Conservation (phyloP, 2,329 filamentous ascomycete species). For the Arthrinium phaeospermum region DNA sequence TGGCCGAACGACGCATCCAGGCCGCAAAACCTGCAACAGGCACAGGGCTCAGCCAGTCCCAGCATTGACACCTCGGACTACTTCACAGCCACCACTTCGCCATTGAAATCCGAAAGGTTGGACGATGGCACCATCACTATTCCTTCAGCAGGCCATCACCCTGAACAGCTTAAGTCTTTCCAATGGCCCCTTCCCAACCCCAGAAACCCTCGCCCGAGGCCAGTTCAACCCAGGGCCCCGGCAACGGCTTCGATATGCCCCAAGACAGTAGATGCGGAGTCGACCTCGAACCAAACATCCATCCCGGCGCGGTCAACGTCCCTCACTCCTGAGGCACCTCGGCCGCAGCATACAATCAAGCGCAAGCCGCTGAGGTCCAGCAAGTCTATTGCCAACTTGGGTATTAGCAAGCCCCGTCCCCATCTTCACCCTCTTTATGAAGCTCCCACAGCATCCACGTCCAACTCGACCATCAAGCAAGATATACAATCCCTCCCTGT, state of each 20-base stretch:
- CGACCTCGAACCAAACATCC: conserved; percentile 25
- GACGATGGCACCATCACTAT: conserved; percentile 36
- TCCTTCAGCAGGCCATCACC: conserved; percentile 25
- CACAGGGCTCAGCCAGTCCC: conserved; percentile 13
- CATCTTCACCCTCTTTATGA: conserved; percentile 26
- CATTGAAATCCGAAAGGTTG: conserved; percentile 20
- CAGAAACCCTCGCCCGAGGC: conserved; percentile 24
- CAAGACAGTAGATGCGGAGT: conserved; percentile 34
- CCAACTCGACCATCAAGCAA: conserved; percentile 20
- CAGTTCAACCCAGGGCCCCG: conserved; percentile 26
- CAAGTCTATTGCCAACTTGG: conserved; percentile 33
- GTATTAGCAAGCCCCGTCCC: conserved; percentile 28
- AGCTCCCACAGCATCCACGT: conserved; percentile 18
- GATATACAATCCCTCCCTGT: conserved; percentile 30
- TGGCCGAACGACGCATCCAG: conserved; percentile 41
- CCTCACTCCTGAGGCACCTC: conserved; percentile 33
- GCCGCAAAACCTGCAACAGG: conserved; percentile 17
- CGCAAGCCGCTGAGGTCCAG: conserved; percentile 31
- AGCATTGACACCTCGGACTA: conserved; percentile 26
- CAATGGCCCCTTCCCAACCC: conserved; percentile 21
- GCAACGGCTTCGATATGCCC: conserved; percentile 49
- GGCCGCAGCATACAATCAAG: conserved; percentile 25
- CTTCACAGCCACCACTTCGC: conserved; percentile 26
- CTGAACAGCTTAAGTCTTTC: conserved; percentile 20
- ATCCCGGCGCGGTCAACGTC: conserved; percentile 44